phyloP scores from a whole-genome alignment of 768 basidiomycete genomes.

The Vararia minispora region DNA sequence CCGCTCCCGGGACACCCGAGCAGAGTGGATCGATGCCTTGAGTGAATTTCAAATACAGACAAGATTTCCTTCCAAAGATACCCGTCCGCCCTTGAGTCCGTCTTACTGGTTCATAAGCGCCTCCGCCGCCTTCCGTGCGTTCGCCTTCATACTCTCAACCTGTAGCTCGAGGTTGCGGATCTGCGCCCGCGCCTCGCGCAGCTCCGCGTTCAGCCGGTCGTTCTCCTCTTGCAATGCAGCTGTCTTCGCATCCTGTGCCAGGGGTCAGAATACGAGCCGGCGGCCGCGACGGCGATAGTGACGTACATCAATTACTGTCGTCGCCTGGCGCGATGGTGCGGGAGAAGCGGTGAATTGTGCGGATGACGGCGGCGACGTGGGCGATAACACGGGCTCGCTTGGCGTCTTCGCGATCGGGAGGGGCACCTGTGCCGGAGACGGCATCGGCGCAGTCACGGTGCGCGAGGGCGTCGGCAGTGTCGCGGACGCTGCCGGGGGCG shows the following conservation, averaged over 20 bases:
- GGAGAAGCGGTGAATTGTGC: constrained; percentile 1
- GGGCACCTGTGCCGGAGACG: constrained; percentile 18
- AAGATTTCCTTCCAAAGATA: too few relatives aligned
- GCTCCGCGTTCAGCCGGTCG: constrained; percentile 44
- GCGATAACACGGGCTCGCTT: constrained; percentile 24
- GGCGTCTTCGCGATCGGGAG: constrained; percentile 14
- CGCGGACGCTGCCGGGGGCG: constrained; percentile 14
- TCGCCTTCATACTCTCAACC: constrained; percentile 63
- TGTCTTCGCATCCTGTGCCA: constrained; percentile 12
- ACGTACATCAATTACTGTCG: background rate
- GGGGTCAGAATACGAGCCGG: background rate
- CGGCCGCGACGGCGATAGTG: too few relatives aligned
- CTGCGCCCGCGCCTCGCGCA: constrained; percentile 71
- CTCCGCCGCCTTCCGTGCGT: constrained; percentile 67
- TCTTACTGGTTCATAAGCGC: constrained; percentile 29
- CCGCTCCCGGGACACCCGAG: too few relatives aligned
- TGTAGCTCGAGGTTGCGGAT: constrained; percentile 79
- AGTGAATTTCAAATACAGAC: too few relatives aligned
- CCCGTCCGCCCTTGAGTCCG: too few relatives aligned
- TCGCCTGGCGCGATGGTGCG: background rate
- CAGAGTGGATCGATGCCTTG: too few relatives aligned
- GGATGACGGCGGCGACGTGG: constrained; percentile 19
- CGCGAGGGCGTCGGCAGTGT: constrained; percentile 16
- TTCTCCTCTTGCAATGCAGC: constrained; percentile 43
- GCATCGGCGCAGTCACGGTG: constrained; percentile 20